Conservation (phyloP, 2,329 filamentous ascomycete genomes). For the Aaosphaeria arxii region DNA sequence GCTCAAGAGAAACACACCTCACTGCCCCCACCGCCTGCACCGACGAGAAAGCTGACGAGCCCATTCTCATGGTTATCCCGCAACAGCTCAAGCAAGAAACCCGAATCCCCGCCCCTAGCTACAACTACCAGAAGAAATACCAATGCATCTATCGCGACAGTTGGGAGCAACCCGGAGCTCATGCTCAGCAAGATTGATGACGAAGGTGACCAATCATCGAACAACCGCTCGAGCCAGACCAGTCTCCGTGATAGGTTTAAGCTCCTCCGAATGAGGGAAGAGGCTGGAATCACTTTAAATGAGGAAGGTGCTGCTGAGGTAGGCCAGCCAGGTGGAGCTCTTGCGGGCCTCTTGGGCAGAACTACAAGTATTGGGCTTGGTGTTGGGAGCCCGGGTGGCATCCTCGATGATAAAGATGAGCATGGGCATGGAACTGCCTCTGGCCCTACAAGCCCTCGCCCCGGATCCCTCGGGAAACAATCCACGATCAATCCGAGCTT, state of each 20-base stretch:
- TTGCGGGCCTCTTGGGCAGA: slow-evolving; percentile 41
- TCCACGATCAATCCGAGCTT: slow-evolving; percentile 66
- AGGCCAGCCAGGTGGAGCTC: slow-evolving; percentile 36
- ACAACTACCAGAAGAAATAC: slow-evolving; percentile 65
- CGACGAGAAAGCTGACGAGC: slow-evolving; percentile 72
- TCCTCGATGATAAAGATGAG: slow-evolving; percentile 45
- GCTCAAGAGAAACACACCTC: slow-evolving; percentile 21
- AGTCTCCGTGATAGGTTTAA: slow-evolving; percentile 48
- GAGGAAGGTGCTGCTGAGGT: slow-evolving; percentile 47
- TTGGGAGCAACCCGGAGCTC: slow-evolving; percentile 78
- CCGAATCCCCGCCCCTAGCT: slow-evolving; percentile 58
- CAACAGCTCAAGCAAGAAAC: slow-evolving; percentile 54
- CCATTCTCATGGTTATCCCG: slow-evolving; percentile 36
- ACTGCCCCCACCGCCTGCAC: slow-evolving; percentile 32
- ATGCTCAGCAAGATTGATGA: slow-evolving; percentile 76
- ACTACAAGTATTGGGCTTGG: slow-evolving; percentile 43
- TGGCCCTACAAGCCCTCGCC: slow-evolving; percentile 24
- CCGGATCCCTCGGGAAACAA: slow-evolving; percentile 47
- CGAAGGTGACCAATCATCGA: slow-evolving; percentile 27
- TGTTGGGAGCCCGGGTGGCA: slow-evolving; percentile 49
- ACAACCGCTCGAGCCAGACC: slow-evolving; percentile 34
- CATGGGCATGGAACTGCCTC: slow-evolving; percentile 20
- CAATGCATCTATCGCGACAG: slow-evolving; percentile 72
- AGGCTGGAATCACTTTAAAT: slow-evolving; percentile 37
- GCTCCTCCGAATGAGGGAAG: slow-evolving; percentile 44